Evolutionary conservation across 2,329 filamentous ascomycete genomes (phyloP), one percentile per base, ranked within the genome.

Genomic region (Ilyonectria sp.): DNA sequence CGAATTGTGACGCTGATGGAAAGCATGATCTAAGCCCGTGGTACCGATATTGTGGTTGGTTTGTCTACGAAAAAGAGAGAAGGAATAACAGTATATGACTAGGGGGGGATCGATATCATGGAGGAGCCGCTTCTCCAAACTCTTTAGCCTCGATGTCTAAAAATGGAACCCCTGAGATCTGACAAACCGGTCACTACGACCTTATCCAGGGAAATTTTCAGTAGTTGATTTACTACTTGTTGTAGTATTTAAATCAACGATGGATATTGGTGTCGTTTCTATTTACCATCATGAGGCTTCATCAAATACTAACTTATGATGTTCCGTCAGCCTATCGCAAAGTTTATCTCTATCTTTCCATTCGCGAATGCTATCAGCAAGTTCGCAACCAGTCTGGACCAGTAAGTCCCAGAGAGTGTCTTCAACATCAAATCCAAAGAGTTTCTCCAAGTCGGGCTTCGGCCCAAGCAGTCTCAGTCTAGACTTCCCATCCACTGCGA

Each of bases 331-430:
- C 26, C 64, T 63, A 15, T 63, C 64, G 23, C 64, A 67, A 15
- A 67, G 64, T 2, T 19, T 59, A 17, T 63, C 40, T 37, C 64
- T 50, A 2, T 49, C 13, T 21, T 60, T 67, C 64, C 64, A 67
- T 29, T 67, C 64, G 8, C 33, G 31, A 49, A 67, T 59, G n/a
- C 54, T 63, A 17, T 47, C 64, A 5, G 64, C 60, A 53, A 67
- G 59, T 17, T 67, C 64, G 54, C 64, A 67, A 6, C 64, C 64
- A 17, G 64, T 67, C 64, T 67, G 64, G 7, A 67, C 60, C 47
- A 67, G 23, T 47, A 67, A 50, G 13, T 67, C 64, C 64, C 64
- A 67, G 19, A 67, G 35, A 19, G 64, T 63, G 35, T 67, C 64
- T 37, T 67, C 64, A 23, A 67, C 37, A 35, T 67, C 64, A 15